phyloP scores from a whole-genome alignment of 495 filamentous ascomycete species.

The Penicillium ucsense region DNA sequence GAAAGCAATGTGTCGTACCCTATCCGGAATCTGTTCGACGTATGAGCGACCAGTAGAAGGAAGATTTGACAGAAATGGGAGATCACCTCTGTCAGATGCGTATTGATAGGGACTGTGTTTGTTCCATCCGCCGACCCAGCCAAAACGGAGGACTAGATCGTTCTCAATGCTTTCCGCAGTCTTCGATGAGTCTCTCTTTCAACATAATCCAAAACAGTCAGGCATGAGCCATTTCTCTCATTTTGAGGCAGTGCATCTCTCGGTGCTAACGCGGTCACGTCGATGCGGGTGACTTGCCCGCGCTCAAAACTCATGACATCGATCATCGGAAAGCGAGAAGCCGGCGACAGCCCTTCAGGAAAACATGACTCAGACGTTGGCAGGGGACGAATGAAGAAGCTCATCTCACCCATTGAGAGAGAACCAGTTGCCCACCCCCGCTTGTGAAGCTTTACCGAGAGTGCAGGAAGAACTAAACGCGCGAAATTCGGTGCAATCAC shows the following conservation, averaged over 20 bases:
- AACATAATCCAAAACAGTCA: conserved; percentile 5
- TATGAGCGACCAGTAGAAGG: conserved; percentile 63
- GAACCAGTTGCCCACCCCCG: conserved; percentile 62
- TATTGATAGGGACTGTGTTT: conserved; percentile 28
- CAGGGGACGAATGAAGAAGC: conserved; percentile 49
- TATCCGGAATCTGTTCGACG: conserved; percentile 49
- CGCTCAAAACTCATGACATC: conserved; percentile 19
- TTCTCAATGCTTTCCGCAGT: conserved; percentile 4
- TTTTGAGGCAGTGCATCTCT: conserved; percentile 9
- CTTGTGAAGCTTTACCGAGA: conserved; percentile 44
- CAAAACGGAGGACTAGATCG: conserved; percentile 7
- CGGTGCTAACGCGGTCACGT: conserved; percentile 51
- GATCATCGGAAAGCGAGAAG: conserved; percentile 27
- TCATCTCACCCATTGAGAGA: conserved; percentile 45
- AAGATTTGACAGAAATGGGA: conserved; percentile 54
- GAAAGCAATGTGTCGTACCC: conserved; percentile 57
- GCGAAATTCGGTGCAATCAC: conserved; percentile 65
- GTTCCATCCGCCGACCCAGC: neutral
- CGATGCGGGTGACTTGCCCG: conserved; percentile 45
- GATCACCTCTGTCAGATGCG: conserved; percentile 47
- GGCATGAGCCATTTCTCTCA: neutral
- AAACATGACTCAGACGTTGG: neutral
- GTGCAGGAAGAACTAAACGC: conserved; percentile 47
- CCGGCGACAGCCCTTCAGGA: too few species aligned
- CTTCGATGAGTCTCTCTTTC: conserved; percentile 4